A percentile compares a stretch with the other conserved stretches of the same genome.
phyloP scores from a whole-genome alignment of 371 early-diverging fungal genomes.

The Apophysomyces sp. region DNA sequence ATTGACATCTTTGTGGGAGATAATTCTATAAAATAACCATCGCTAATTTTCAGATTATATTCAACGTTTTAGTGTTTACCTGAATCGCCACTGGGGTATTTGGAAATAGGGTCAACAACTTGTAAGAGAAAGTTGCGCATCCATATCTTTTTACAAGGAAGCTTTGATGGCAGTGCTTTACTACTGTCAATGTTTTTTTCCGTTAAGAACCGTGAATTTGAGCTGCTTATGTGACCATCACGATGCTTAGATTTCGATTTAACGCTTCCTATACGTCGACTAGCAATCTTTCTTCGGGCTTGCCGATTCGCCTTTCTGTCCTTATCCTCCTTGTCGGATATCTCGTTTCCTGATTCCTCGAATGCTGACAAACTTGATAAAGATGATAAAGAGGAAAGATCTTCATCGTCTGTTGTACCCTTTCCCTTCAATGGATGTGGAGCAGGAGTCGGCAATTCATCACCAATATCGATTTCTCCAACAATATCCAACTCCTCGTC shows the following conservation, averaged over 20 bases:
- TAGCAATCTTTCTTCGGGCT: neutral
- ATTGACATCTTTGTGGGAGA: neutral
- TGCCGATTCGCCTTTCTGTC: neutral
- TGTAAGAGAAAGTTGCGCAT: conserved; percentile 7
- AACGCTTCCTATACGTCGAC: neutral
- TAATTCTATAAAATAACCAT: neutral
- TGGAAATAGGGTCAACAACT: neutral
- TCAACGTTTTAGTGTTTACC: neutral
- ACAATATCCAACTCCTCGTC: conserved; percentile 21
- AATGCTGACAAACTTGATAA: conserved; percentile 4
- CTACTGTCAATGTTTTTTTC: neutral
- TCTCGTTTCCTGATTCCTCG: neutral
- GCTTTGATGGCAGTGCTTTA: neutral
- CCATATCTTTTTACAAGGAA: conserved; percentile 25
- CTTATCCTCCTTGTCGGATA: neutral
- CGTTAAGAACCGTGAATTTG: neutral
- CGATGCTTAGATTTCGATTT: neutral
- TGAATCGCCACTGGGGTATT: neutral
- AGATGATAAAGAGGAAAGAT: conserved; percentile 1
- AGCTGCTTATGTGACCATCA: neutral
- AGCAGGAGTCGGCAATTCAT: conserved; percentile 4
- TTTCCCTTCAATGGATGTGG: neutral
- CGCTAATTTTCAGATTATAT: neutral
- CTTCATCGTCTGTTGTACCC: neutral
- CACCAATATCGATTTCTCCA: conserved; percentile 21